phyloP scores from a whole-genome alignment of 495 filamentous ascomycete species.

The Hypoxylon intermedium region DNA sequence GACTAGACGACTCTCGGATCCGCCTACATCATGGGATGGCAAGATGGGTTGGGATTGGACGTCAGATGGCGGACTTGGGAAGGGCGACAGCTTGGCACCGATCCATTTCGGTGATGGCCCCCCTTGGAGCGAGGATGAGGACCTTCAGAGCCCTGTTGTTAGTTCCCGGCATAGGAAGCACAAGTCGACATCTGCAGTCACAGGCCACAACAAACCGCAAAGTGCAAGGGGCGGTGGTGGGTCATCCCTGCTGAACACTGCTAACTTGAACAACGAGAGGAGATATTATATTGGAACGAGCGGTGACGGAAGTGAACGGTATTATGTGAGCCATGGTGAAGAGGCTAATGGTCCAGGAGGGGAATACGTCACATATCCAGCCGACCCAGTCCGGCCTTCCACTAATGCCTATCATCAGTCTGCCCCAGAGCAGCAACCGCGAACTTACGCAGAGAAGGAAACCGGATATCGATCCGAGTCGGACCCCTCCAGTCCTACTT shows the following conservation, averaged over 20 bases:
- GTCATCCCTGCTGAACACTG: constrained; percentile 49
- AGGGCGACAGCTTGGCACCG: constrained; percentile 72
- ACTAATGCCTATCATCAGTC: constrained; percentile 49
- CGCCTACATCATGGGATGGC: constrained; percentile 68
- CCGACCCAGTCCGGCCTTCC: constrained; percentile 66
- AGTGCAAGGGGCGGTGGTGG: constrained; percentile 54
- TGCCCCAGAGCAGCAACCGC: constrained; percentile 48
- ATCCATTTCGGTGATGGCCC: constrained; percentile 91
- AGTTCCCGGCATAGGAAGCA: constrained; percentile 82
- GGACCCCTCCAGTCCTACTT: constrained; percentile 63
- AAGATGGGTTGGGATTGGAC: constrained; percentile 64
- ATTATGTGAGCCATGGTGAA: constrained; percentile 77
- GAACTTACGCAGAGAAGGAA: constrained; percentile 65
- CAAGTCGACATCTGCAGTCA: constrained; percentile 69
- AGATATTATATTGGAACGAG: constrained; percentile 71
- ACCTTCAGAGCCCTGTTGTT: constrained; percentile 87
- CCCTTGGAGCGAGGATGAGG: constrained; percentile 97
- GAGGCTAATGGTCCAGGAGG: constrained; percentile 75
- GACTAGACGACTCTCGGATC: constrained; percentile 79
- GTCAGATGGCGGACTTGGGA: constrained; percentile 48
- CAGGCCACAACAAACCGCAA: constrained; percentile 45
- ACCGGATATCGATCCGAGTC: constrained; percentile 63
- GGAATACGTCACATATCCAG: constrained; percentile 81
- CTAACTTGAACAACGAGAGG: constrained; percentile 59
- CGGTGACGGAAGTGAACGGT: constrained; percentile 77